These are phyloP conservation scores for Phlyctochytrium planicorne DNA, from an alignment of 192 early-diverging fungal genomes.

Conservation along the genomic window DNA sequence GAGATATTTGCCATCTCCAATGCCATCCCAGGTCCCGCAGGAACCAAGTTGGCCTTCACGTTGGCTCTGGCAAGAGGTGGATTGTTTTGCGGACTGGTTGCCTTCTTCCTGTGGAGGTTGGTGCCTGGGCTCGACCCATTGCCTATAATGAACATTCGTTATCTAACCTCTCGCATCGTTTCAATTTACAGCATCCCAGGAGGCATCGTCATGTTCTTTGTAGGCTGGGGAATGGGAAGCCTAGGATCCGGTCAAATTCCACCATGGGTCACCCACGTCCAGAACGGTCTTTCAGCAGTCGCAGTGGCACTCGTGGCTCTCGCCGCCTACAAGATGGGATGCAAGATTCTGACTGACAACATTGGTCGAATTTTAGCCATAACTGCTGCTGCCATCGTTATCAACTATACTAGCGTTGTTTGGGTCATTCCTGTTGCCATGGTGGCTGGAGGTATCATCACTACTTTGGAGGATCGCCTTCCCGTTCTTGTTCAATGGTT, in stretches of 20 bases:
- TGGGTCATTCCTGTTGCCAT: conserved; percentile 61
- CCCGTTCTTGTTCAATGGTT: neutral
- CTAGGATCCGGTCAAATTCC: conserved; percentile 21
- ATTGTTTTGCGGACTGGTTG: conserved; percentile 42
- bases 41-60: conserved; percentile 55
- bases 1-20: conserved; percentile 59
- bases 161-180: too few relatives aligned
- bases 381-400: conserved; percentile 23
- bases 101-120: conserved; percentile 59
- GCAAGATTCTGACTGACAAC: conserved; percentile 26
- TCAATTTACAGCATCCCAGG: conserved; percentile 47
- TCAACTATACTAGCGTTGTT: conserved; percentile 27
- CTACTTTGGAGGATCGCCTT: conserved; percentile 12
- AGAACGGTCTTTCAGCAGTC: conserved; percentile 38
- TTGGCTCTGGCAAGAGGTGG: conserved; percentile 51
- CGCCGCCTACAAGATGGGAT: conserved; percentile 41
- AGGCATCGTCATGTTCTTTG: conserved; percentile 49
- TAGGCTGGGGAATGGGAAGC: conserved; percentile 26
- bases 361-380: conserved; percentile 6
- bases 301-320: conserved; percentile 64
- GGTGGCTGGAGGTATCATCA: conserved; percentile 44
- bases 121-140: neutral
- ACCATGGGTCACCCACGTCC: conserved; percentile 5
- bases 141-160: neutral
- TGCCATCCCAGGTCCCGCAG: conserved; percentile 55